These are phyloP conservation scores for Naumovozyma castellii DNA, from an alignment of 805 yeast genomes.

Conservation along the genomic window DNA sequence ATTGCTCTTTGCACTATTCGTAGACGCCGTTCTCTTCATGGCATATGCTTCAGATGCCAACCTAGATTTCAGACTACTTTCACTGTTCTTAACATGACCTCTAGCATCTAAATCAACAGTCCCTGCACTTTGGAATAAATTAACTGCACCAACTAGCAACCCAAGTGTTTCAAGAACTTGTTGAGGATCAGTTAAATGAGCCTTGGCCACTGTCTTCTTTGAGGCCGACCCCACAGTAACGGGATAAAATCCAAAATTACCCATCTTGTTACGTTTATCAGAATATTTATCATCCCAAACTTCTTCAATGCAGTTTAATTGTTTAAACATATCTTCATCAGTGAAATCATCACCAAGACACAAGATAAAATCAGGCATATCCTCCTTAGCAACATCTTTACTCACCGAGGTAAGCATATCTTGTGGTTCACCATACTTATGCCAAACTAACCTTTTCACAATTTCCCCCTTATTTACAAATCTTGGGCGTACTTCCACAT, in stretches of 20 bases:
- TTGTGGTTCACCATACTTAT: conserved; percentile 50
- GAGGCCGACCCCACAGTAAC: conserved; percentile 91
- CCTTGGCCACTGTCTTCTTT: conserved; percentile 73
- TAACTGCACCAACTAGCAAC: conserved; percentile 65
- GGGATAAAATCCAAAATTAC: conserved; percentile 61
- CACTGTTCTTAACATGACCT: conserved; percentile 50
- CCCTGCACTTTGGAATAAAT: conserved; percentile 70
- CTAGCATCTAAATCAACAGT: conserved; percentile 67
- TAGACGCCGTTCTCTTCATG: conserved; percentile 21
- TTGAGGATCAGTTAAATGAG: conserved; percentile 74
- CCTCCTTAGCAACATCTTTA: conserved; percentile 30
- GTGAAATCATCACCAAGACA: conserved; percentile 95
- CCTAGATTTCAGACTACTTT: conserved; percentile 32
- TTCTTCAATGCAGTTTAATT: conserved; percentile 54
- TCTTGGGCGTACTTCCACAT: conserved; percentile 91
- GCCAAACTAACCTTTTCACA: conserved; percentile 65
- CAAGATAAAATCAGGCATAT: conserved; percentile 71
- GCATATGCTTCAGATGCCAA: conserved; percentile 25
- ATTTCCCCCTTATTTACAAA: conserved; percentile 96
- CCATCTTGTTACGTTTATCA: conserved; percentile 37
- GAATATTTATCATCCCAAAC: conserved; percentile 30
- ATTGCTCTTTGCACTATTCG: conserved; percentile 2
- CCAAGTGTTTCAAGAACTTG: conserved; percentile 83
- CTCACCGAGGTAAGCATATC: conserved; percentile 30
- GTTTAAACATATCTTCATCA: conserved; percentile 93